Evolutionary conservation across 305 asterid species (phyloP).

Genomic region (Petunia hybrid): DNA sequence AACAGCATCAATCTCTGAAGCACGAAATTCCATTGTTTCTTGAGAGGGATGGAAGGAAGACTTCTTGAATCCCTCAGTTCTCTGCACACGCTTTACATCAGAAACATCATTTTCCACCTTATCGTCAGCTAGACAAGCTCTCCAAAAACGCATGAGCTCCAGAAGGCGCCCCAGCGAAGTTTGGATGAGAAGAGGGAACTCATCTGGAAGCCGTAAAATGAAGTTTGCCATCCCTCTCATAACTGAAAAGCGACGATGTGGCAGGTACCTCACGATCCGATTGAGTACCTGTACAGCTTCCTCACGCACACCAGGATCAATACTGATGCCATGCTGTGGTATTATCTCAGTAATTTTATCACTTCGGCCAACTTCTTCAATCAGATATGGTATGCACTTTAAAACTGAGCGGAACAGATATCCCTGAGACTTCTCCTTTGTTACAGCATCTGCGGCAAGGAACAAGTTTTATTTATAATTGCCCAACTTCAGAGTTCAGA

Average conservation of each 20-base stretch:
- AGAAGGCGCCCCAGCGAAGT: slow-evolving; percentile 98
- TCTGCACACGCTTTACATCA: slow-evolving; percentile 78
- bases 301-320: slow-evolving; percentile 99
- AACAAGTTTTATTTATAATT: slow-evolving; percentile 12
- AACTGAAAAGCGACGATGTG: slow-evolving; percentile 98
- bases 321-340: slow-evolving; percentile 99
- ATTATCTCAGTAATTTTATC: slow-evolving; percentile 97
- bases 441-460: slow-evolving; percentile 80
- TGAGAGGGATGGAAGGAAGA: slow-evolving; percentile 82
- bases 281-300: slow-evolving; percentile 98
- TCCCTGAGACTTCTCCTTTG: slow-evolving; percentile 98
- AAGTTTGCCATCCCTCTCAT: slow-evolving; percentile 99
- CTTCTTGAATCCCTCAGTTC: slow-evolving; percentile 91
- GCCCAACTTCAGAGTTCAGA: slow-evolving; percentile 19
- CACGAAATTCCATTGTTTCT: slow-evolving; percentile 86
- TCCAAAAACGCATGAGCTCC: slow-evolving; percentile 99
- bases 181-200: slow-evolving; percentile 98
- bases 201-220: slow-evolving; percentile 93
- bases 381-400: slow-evolving; percentile 98
- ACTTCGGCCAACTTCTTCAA: slow-evolving; percentile 98
- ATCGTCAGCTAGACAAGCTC: slow-evolving; percentile 87
- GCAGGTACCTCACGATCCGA: slow-evolving; percentile 90
- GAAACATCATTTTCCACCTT: slow-evolving; percentile 63
- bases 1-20: slow-evolving; percentile 98
- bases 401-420: slow-evolving; percentile 96